Conservation (phyloP, 2,329 filamentous ascomycete species). For the Neonectria sp. region DNA sequence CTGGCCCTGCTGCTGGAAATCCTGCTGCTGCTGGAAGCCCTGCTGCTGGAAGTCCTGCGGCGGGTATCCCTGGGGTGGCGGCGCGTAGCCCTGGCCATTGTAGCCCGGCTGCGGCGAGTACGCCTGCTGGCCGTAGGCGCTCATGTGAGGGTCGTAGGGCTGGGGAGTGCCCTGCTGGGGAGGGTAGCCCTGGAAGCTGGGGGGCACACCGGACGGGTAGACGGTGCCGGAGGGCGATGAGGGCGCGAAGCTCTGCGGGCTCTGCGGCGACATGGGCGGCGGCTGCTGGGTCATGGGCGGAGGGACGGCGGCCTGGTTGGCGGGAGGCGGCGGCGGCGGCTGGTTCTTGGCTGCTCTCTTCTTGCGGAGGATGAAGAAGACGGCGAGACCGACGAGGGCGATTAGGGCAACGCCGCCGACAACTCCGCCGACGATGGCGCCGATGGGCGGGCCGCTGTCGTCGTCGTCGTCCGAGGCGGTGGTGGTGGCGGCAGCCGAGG, state of each 20-base stretch:
- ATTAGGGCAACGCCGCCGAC: slow-evolving; percentile 62
- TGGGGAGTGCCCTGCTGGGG: slow-evolving; percentile 38
- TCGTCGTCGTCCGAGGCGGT: slow-evolving; percentile 28
- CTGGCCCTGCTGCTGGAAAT: slow-evolving; percentile 41
- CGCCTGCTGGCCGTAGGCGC: slow-evolving; percentile 39
- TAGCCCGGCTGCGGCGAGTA: slow-evolving; percentile 42
- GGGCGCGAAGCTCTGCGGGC: slow-evolving; percentile 40
- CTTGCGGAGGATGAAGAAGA: slow-evolving; percentile 60
- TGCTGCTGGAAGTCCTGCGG: slow-evolving; percentile 29
- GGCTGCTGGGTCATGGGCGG: slow-evolving; percentile 21
- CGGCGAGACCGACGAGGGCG: slow-evolving; percentile 56
- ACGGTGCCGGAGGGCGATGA: slow-evolving; percentile 41
- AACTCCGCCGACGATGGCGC: slow-evolving; percentile 62
- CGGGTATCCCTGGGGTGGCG: slow-evolving; percentile 25
- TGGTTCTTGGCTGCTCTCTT: slow-evolving; percentile 50
- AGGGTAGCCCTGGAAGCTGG: slow-evolving; percentile 42
- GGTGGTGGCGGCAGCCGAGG: slow-evolving; percentile 26
- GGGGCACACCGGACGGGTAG: slow-evolving; percentile 49
- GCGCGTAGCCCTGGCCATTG: slow-evolving; percentile 36
- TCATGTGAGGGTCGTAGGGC: slow-evolving; percentile 45
- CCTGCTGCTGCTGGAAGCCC: slow-evolving; percentile 42
- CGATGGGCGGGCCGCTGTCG: slow-evolving; percentile 50
- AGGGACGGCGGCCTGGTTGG: background rate
- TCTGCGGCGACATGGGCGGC: slow-evolving; percentile 42
- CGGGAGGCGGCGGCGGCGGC: slow-evolving; percentile 27